Percentiles rank a stretch among this genome's conserved stretches.
These are phyloP conservation scores for Podila epigama DNA, from an alignment of 192 early-diverging fungal genomes.

Conservation along the genomic window DNA sequence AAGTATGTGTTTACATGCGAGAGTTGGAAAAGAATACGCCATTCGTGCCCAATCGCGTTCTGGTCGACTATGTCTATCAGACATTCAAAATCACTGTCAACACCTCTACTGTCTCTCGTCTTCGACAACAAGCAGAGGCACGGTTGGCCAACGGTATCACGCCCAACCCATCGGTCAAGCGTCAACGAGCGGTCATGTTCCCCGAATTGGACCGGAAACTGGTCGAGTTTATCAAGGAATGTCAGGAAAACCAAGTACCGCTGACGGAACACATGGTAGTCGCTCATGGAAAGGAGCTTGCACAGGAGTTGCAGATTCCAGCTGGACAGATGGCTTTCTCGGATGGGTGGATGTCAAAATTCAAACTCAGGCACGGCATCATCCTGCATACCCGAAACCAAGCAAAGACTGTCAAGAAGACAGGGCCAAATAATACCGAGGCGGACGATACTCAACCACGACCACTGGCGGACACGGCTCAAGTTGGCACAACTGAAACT, in stretches of 20 bases:
- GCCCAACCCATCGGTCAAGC: slow-evolving; percentile 32
- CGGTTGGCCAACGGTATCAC: slow-evolving; percentile 20
- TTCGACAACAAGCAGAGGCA: neutral
- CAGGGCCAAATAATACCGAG: neutral
- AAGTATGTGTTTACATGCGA: slow-evolving; percentile 31
- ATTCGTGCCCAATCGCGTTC: slow-evolving; percentile 16
- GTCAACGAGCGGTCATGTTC: slow-evolving; percentile 36
- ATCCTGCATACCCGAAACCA: neutral
- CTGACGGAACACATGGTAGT: slow-evolving; percentile 32
- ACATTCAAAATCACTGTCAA: slow-evolving; percentile 35
- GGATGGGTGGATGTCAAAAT: slow-evolving; percentile 49
- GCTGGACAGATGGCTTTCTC: slow-evolving; percentile 34
- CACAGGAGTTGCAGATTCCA: slow-evolving; percentile 11
- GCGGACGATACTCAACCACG: neutral
- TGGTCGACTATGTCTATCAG: slow-evolving; percentile 16
- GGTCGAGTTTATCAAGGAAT: slow-evolving; percentile 29
- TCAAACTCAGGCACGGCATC: slow-evolving; percentile 49
- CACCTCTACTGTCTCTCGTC: slow-evolving; percentile 33
- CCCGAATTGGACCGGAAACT: slow-evolving; percentile 42
- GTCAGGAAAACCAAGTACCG: neutral
- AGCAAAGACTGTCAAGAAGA: neutral
- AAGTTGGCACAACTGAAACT: too few relatives aligned
- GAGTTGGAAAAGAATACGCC: slow-evolving; percentile 9
- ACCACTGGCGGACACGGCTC: neutral
- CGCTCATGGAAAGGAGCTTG: slow-evolving; percentile 29